Percentiles rank a stretch among this genome's conserved stretches.
Conservation (phyloP, 148 eudicot genomes). For the Rhododendron kiyosumense region DNA sequence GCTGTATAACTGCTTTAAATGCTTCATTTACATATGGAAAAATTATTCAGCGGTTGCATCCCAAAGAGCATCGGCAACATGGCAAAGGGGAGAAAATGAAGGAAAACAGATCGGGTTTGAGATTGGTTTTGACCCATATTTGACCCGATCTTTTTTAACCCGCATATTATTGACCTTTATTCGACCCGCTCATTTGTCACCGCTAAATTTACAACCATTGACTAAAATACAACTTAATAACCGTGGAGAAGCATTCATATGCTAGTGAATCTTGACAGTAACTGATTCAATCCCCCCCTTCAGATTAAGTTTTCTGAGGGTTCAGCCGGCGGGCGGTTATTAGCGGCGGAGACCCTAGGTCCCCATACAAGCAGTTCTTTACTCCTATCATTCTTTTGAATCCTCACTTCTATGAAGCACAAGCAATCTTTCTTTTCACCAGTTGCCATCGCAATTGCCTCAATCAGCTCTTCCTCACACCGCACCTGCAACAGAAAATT, state of each 20-base stretch:
- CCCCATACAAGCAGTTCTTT: constrained; percentile 89
- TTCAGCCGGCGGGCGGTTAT: constrained; percentile 67
- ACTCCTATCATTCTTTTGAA: constrained; percentile 80
- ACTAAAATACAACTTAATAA: background rate
- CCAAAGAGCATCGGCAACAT: no score
- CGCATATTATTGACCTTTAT: no score
- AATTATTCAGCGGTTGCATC: no score
- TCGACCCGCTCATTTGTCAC: no score
- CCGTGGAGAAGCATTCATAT: background rate
- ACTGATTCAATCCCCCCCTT: background rate
- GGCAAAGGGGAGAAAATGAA: no score
- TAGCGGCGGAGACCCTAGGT: constrained; percentile 77
- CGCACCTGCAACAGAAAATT: constrained; percentile 31
- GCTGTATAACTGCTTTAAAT: no score
- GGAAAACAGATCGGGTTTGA: no score
- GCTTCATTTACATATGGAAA: no score
- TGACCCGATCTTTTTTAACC: no score
- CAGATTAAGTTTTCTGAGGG: constrained; percentile 45
- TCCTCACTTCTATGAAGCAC: constrained; percentile 76
- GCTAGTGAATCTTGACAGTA: background rate
- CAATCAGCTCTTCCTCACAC: constrained; percentile 62
- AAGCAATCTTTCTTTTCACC: constrained; percentile 55
- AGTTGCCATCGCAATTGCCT: constrained; percentile 57
- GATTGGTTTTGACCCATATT: no score
- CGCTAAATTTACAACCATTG: background rate